Evolutionary conservation across 208 protist species (phyloP), one percentile per base, ranked within the genome.

Genomic region (Leishmania arabica): DNA sequence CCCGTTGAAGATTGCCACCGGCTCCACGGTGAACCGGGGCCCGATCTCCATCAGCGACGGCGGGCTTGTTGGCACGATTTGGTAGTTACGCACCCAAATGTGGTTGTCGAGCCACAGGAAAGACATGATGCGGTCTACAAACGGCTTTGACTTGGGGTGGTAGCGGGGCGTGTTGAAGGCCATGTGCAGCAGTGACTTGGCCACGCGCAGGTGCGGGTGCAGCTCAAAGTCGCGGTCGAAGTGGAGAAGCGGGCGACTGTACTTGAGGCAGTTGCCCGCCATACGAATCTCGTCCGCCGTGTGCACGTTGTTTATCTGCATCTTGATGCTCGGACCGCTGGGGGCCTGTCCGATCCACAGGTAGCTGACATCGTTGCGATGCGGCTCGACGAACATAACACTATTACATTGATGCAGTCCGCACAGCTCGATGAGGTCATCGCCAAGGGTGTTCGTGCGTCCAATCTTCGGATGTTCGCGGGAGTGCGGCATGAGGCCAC

Each of bases 1-100:
- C 62, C 98, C 98, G 79, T 97, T 95, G 77, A 99, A 93, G 82
- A 99, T 99, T 60, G 92, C 89, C 17, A 99, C 94, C 37, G 98
- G 96, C 71, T 99, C 86, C 31, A 99, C 87, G 47, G 96, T 95
- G 85, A 99, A 99, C 79, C 99, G 94, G 15, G 99, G 99, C 5
- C 99, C 99, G 82, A 99, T 99, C 88, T 99, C 99, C 69, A 99
- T 89, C 62, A 99, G 90, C 76, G 91, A 85, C 78, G 80, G 86
- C 49, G 90, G 87, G 64, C 87, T 87, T 31, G 83, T 89, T 60
- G 85, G 75, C 27, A 88, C 81, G 53, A 99, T 99, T 90, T 99
- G 99, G 85, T 99, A 99, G 89, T 99, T 98, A 70, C 99, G 93
- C 79, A 99, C 99, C 99, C 98, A 99, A 76, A 99, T 99, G 78